These are phyloP conservation scores for Fraxinus paxiana DNA, from an alignment of 305 asterid genomes.

Conservation along the genomic window DNA sequence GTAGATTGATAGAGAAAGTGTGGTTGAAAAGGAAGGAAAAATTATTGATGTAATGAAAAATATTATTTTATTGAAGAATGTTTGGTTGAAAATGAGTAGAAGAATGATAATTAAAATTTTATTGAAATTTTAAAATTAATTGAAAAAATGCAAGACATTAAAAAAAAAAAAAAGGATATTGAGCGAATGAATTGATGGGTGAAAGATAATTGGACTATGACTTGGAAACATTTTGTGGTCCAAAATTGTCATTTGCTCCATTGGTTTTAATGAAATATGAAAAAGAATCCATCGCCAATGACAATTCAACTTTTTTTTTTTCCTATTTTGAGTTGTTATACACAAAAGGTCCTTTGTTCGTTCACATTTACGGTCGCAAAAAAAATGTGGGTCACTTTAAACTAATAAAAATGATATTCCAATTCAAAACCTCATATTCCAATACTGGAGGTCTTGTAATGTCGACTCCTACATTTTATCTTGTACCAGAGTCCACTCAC, in stretches of 20 bases:
- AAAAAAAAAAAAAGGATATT: neutral
- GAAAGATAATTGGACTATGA: neutral
- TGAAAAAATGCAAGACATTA: neutral
- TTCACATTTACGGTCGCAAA: neutral
- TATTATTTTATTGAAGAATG: too few species aligned
- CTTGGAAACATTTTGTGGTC: neutral
- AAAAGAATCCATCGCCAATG: neutral
- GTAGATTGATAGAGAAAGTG: too few species aligned
- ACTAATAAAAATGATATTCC: neutral
- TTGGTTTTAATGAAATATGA: neutral
- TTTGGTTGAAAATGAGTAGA: too few species aligned
- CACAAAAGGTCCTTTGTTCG: neutral
- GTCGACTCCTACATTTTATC: too few species aligned
- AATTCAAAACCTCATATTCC: neutral
- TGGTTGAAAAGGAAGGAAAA: too few species aligned
- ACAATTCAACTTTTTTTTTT: neutral
- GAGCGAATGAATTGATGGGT: neutral
- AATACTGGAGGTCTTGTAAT: too few species aligned
- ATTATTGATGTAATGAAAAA: too few species aligned
- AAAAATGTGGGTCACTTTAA: neutral
- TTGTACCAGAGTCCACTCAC: neutral
- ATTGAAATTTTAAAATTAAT: neutral
- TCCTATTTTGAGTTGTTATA: neutral
- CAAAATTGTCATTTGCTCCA: neutral
- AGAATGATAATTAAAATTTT: too few species aligned